A percentile compares a stretch with the other conserved stretches of the same genome.
These are phyloP conservation scores for Chionographis japonica DNA, from an alignment of 106 monocot species.

Conservation along the genomic window DNA sequence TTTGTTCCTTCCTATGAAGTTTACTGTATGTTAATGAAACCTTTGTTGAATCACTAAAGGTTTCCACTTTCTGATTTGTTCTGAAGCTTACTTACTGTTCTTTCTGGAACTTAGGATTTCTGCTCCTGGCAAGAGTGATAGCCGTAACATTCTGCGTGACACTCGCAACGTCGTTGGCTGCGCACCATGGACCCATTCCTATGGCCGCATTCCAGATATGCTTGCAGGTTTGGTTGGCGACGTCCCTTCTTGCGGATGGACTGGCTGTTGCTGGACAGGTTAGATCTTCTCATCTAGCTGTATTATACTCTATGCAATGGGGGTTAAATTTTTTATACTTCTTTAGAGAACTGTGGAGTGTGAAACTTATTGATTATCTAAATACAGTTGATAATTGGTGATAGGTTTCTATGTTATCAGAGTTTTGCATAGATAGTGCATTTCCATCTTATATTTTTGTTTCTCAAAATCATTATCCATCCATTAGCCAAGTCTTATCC, in stretches of 20 bases:
- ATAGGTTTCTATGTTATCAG: too few relatives aligned
- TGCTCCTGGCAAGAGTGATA: conserved; percentile 74
- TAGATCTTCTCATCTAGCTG: neutral
- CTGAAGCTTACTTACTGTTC: neutral
- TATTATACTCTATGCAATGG: too few relatives aligned
- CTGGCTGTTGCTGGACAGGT: conserved; percentile 97
- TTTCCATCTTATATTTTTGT: neutral
- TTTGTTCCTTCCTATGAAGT: too few relatives aligned
- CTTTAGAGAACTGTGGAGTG: too few relatives aligned
- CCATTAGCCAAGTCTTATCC: too few relatives aligned
- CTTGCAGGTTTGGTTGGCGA: conserved; percentile 82
- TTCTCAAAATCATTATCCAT: neutral
- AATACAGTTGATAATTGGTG: too few relatives aligned
- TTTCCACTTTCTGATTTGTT: too few relatives aligned
- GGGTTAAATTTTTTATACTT: too few relatives aligned
- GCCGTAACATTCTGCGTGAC: conserved; percentile 90
- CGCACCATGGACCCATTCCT: conserved; percentile 58
- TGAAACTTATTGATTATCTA: too few relatives aligned
- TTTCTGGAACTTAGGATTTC: conserved; percentile 40
- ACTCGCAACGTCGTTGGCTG: conserved; percentile 72
- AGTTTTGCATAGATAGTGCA: neutral
- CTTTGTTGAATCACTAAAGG: too few relatives aligned
- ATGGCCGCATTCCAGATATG: conserved; percentile 94
- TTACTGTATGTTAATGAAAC: too few relatives aligned
- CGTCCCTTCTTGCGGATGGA: conserved; percentile 93